Conservation (phyloP, 2,329 filamentous ascomycete species). For the Trichoderma sp. region DNA sequence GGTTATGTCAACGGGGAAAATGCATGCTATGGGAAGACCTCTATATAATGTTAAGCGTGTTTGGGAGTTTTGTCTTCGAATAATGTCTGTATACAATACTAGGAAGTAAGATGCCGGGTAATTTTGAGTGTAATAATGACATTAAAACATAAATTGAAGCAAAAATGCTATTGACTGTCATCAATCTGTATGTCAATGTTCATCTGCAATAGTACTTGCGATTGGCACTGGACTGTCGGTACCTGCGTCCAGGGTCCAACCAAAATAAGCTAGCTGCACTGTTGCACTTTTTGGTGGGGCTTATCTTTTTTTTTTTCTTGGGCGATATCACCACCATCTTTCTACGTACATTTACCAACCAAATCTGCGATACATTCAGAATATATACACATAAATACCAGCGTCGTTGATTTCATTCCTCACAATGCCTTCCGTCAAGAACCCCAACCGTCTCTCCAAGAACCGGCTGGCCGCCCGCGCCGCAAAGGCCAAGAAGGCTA, state of each 20-base stretch:
- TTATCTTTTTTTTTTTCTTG: slow-evolving; percentile 15
- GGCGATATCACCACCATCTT: neutral
- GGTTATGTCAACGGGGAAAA: neutral
- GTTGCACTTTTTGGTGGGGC: neutral
- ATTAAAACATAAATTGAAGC: neutral
- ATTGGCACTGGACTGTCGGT: neutral
- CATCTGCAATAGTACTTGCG: neutral
- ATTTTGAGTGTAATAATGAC: neutral
- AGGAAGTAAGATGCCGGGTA: neutral
- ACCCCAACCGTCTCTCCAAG: slow-evolving; percentile 58
- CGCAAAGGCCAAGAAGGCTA: slow-evolving; percentile 46
- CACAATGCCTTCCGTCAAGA: slow-evolving; percentile 57
- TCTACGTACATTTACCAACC: neutral
- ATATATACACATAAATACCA: neutral
- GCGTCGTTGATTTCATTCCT: neutral
- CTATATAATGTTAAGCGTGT: slow-evolving; percentile 1
- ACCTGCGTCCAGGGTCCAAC: slow-evolving; percentile 1
- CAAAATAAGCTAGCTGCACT: slow-evolving; percentile 1
- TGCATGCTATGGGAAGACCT: neutral
- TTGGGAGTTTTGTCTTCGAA: slow-evolving; percentile 4
- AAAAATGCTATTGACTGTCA: neutral
- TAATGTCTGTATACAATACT: slow-evolving; percentile 12
- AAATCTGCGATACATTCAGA: neutral
- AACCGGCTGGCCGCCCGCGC: slow-evolving; percentile 53
- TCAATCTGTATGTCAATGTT: neutral